Evolutionary conservation across 176 grass and related monocot species (phyloP).

Genomic region (Aegilops speltoides): DNA sequence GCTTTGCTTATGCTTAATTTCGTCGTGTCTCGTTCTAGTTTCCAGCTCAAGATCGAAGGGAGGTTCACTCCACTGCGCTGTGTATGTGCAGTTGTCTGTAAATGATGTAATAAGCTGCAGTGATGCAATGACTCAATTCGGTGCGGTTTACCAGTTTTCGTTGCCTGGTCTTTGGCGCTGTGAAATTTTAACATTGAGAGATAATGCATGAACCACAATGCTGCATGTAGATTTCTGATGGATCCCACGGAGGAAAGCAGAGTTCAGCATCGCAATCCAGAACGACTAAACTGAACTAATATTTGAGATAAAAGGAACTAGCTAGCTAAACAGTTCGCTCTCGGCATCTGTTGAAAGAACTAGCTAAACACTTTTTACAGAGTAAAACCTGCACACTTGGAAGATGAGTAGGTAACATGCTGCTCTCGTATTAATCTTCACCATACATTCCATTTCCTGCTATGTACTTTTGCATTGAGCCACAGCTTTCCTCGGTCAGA

Average conservation of each 20-base stretch:
- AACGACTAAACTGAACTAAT: not conserved
- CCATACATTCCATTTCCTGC: not conserved
- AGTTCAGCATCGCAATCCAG: not conserved
- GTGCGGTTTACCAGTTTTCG: not conserved
- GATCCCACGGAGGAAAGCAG: not conserved
- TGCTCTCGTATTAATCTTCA: conserved; percentile 1
- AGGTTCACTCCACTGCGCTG: not conserved
- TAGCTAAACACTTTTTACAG: not conserved
- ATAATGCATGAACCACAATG: not conserved
- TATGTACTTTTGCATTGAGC: conserved; percentile 1
- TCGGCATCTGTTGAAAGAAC: not conserved
- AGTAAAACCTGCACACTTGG: conserved; percentile 23
- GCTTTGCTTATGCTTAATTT: not conserved
- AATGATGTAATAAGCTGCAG: conserved; percentile 26
- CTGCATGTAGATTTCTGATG: not conserved
- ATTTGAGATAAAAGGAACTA: not conserved
- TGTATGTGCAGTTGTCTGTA: not conserved
- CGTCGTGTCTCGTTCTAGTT: not conserved
- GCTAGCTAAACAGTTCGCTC: not conserved
- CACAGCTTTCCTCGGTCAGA: not conserved
- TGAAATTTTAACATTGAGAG: too few relatives aligned
- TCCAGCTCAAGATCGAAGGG: not conserved
- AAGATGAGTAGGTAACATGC: not conserved
- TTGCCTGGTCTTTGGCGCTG: not conserved
- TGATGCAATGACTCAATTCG: not conserved